Conservation (phyloP, 208 protist species). For the Phytomonas francai region DNA sequence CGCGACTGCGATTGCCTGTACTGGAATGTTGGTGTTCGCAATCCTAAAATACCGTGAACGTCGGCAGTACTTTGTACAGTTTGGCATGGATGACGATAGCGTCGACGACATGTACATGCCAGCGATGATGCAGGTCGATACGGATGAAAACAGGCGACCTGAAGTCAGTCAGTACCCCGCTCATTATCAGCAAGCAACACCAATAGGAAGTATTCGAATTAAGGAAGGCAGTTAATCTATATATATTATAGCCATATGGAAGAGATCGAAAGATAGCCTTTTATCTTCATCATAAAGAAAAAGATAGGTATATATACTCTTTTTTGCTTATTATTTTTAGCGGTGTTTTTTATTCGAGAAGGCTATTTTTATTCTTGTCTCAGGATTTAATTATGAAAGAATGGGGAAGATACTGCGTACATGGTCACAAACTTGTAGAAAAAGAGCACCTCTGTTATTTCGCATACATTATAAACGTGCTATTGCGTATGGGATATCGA, state of each 20-base stretch:
- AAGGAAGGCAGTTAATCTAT: background rate
- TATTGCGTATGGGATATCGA: background rate
- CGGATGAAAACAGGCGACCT: background rate
- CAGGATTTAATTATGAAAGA: background rate
- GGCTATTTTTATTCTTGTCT: background rate
- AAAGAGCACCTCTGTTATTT: background rate
- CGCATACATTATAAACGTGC: background rate
- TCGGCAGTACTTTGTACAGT: conserved; percentile 69
- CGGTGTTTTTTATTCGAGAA: background rate
- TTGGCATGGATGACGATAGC: conserved; percentile 61
- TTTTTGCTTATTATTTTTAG: conserved; percentile 6
- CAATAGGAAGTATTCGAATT: background rate
- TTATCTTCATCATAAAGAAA: conserved; percentile 3
- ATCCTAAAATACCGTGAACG: conserved; percentile 60
- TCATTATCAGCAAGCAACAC: background rate
- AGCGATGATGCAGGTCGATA: background rate
- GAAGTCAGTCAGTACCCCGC: background rate
- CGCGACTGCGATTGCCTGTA: conserved; percentile 15
- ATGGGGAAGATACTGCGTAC: background rate
- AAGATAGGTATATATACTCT: conserved; percentile 5
- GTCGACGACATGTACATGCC: conserved; percentile 77
- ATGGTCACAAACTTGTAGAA: background rate
- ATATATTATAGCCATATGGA: background rate
- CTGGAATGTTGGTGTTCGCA: conserved; percentile 33
- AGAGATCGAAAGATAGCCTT: background rate